Base-by-base conservation (phyloP, 2,329 filamentous ascomycete genomes). In the Aspergillus sp. region DNA sequence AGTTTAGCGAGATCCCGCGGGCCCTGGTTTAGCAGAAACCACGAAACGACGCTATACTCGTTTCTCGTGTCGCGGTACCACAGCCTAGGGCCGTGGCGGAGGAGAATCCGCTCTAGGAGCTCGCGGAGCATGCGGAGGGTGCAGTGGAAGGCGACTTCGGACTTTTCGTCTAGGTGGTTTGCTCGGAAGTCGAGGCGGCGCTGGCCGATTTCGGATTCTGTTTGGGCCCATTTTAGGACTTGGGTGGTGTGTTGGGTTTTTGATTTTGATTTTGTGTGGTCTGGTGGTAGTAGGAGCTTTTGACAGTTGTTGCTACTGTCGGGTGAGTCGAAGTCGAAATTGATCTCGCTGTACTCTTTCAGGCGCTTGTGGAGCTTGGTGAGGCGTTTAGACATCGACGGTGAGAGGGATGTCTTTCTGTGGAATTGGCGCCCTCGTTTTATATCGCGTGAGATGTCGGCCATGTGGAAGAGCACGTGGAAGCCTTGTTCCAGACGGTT, bases 381-480 rank as follows among this genome's bases (percentile, higher is more conserved):
- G 15, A 66, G 45, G 15, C 62, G 59, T 47, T 55, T 55, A n/a
- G 63, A 54, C 40, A 64, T 56, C 14, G 61, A 45, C 9, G 62
- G 48, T n/a, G 61, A 56, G 15, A 61, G 47, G 8, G 51, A 53
- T 43, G 48, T 56, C 43, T 53, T 58, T 27, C 47, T 49, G 15
- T 57, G 52, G 8, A 57, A 59, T 14, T 51, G 51, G 17, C 55
- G 56, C 43, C 66, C 62, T 37, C 57, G 55, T 46, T 68, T 62
- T 4, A 56, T 57, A 4, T 62, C 62, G 8, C 59, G 59, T 11
- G 62, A 63, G n/a, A 68, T 67, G 37, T 70, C 68, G 14, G 67
- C 59, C 64, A 70, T 68, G 46, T 70, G 68, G 50, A 70, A 69
- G 33, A 69, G 64, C 23, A 69, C 68, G 40, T 66, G 65, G 5